phyloP scores from a whole-genome alignment of 495 filamentous ascomycete genomes.

The Cenococcum geophilum region DNA sequence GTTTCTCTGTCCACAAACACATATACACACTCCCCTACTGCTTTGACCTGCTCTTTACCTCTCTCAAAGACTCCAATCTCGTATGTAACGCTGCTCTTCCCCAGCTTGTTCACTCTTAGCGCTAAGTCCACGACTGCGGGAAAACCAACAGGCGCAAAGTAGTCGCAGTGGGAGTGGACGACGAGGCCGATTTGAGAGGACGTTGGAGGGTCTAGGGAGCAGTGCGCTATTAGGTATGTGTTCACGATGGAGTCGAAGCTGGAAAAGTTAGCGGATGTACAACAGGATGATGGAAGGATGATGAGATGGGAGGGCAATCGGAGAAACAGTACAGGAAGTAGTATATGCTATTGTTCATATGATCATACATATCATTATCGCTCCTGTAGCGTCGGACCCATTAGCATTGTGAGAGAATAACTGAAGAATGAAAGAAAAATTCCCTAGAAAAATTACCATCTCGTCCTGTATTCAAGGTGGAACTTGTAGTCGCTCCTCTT shows the following conservation, averaged over 20 bases:
- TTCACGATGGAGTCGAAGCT: slow-evolving; percentile 84
- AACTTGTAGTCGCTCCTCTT: slow-evolving; percentile 69
- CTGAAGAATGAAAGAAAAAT: slow-evolving; percentile 1
- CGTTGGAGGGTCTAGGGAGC: slow-evolving; percentile 63
- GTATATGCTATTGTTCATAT: slow-evolving; percentile 80
- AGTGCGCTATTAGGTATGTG: slow-evolving; percentile 75
- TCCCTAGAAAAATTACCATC: slow-evolving; percentile 85
- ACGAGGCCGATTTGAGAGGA: slow-evolving; percentile 72
- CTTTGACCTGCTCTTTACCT: slow-evolving; percentile 66
- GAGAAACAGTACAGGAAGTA: slow-evolving; percentile 56
- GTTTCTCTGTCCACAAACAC: slow-evolving; percentile 77
- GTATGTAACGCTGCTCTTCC: slow-evolving; percentile 84
- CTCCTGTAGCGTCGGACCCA: slow-evolving; percentile 46
- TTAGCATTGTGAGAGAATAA: slow-evolving; percentile 7
- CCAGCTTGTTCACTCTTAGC: slow-evolving; percentile 74
- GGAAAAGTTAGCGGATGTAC: background rate
- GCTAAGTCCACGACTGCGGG: slow-evolving; percentile 77
- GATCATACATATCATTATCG: slow-evolving; percentile 95
- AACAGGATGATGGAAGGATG: background rate
- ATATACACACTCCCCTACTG: slow-evolving; percentile 82
- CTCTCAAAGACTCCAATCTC: slow-evolving; percentile 83
- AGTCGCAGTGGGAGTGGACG: slow-evolving; percentile 75
- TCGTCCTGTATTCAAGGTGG: slow-evolving; percentile 73
- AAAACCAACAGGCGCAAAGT: slow-evolving; percentile 76
- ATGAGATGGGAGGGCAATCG: background rate